Conservation (phyloP, 2,329 filamentous ascomycete genomes). For the Albophoma yamanashiensis region DNA sequence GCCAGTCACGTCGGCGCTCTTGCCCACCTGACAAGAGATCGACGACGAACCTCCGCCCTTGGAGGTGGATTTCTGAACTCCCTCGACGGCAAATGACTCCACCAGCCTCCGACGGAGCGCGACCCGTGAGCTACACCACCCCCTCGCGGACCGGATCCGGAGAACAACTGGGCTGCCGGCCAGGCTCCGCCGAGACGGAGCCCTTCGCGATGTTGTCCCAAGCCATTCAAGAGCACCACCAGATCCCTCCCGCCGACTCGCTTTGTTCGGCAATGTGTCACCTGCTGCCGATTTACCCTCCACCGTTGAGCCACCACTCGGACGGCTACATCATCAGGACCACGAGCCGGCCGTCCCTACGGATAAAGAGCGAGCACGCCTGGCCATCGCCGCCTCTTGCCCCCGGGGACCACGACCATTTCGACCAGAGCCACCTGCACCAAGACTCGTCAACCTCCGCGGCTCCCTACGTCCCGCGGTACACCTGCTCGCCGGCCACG, state of each 20-base stretch:
- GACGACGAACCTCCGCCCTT: not conserved
- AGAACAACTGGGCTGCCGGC: conserved; percentile 16
- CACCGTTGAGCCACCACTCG: conserved; percentile 6
- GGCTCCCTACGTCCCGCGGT: conserved; percentile 11
- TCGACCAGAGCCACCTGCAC: conserved; percentile 23
- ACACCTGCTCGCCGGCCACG: conserved; percentile 18
- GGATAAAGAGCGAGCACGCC: conserved; percentile 8
- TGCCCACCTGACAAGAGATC: not conserved
- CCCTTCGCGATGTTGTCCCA: conserved; percentile 13
- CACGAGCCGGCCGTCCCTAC: conserved; percentile 1
- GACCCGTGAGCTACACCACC: conserved; percentile 21
- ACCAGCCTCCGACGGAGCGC: conserved; percentile 15
- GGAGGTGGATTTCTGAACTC: not conserved
- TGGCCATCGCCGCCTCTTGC: conserved; percentile 27
- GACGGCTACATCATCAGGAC: conserved; percentile 4
- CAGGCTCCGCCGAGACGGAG: conserved; percentile 14
- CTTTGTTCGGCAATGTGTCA: conserved; percentile 7
- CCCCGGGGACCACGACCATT: conserved; percentile 26
- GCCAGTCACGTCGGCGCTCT: not conserved
- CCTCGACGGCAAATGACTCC: conserved; percentile 14
- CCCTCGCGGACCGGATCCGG: conserved; percentile 11
- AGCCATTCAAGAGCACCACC: conserved; percentile 9
- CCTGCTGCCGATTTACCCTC: not conserved
- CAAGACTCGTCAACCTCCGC: conserved; percentile 19
- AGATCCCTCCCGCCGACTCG: conserved; percentile 12